phyloP scores from a whole-genome alignment of 352 stramenopile genomes.

The Pythium dissotocum region DNA sequence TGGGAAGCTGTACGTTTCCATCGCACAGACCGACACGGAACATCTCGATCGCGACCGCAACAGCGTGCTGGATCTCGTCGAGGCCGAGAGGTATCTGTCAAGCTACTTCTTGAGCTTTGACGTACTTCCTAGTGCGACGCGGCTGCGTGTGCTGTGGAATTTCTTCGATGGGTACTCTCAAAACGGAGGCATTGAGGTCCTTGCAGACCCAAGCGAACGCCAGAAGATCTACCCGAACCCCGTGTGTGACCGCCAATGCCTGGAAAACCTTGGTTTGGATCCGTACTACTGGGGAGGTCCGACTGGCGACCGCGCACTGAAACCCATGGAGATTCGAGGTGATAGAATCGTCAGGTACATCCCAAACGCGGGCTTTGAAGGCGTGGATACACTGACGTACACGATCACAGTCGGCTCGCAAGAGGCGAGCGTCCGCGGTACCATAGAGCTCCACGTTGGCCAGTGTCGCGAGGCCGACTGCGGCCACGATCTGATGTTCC shows the following conservation, averaged over 20 bases:
- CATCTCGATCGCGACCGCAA: conserved; percentile 68
- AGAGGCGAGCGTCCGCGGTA: conserved; percentile 48
- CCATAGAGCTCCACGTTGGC: conserved; percentile 54
- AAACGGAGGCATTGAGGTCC: conserved; percentile 48
- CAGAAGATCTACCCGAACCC: conserved; percentile 48
- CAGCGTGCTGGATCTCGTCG: conserved; percentile 50
- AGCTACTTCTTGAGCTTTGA: conserved; percentile 55
- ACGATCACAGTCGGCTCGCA: conserved; percentile 45
- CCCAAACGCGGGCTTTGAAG: conserved; percentile 46
- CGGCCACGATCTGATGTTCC: conserved; percentile 16
- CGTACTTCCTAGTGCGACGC: conserved; percentile 36
- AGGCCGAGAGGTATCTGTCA: conserved; percentile 53
- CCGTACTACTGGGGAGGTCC: conserved; percentile 57
- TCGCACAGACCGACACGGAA: conserved; percentile 60
- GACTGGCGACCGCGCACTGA: conserved; percentile 48
- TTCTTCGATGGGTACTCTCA: conserved; percentile 51
- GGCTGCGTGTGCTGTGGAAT: conserved; percentile 44
- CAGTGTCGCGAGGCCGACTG: conserved; percentile 55
- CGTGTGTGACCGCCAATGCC: conserved; percentile 50
- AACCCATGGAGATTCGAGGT: conserved; percentile 40
- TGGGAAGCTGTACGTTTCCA: conserved; percentile 55
- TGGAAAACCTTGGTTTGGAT: conserved; percentile 45
- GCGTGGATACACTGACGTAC: conserved; percentile 62
- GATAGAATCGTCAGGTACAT: conserved; percentile 64
- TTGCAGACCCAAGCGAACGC: conserved; percentile 49